Evolutionary conservation across 768 basidiomycete species (phyloP), one percentile per base, ranked within the genome.

Genomic region (Mycena sanguinolenta): DNA sequence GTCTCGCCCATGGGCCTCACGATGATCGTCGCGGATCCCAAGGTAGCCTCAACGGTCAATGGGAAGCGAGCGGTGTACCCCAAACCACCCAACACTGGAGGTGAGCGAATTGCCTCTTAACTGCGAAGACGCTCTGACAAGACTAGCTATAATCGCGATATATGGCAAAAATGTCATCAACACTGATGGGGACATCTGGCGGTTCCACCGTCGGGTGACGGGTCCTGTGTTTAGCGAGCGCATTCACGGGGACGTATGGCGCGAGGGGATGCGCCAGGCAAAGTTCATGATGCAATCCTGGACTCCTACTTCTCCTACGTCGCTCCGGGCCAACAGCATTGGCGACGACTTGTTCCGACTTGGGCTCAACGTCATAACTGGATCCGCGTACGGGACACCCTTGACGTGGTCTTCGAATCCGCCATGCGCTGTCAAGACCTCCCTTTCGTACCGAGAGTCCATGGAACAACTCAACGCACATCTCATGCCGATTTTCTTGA

Each of bases 81-180:
- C 2, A 71, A 71, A 36, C 70, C 70, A 7, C 70, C 70, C 14
- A 71, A 71, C 36, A 71, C 70, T 1, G 69, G 69, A 65, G 68
- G 68, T 69, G n/a, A 13, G 67, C 30, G 23, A 12, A 25, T 69
- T 39, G 9, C 14, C 4, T 34, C 53, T 17, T 28, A 10, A 32
- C 39, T 13, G 7, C 13, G 53, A 25, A 19, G 19, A 7, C 25
- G 19, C 12, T 28, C 23, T 16, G 25, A 42, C 16, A 25, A 2
- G 13, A 17, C 4, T 13, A 69, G 69, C 69, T 16, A 23, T 71
- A 28, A 71, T 71, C 50, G 67, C 67, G 17, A 55, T 71, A 21
- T 71, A 67, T 17, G 70, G 70, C 5, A 9, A 28, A 3, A 71
- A 71, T 44, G 70, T 71, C 7, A 71, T 71, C 65, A 71, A 71